phyloP scores from a whole-genome alignment of 1,284 basidiomycete species.

The Cerrena zonata region DNA sequence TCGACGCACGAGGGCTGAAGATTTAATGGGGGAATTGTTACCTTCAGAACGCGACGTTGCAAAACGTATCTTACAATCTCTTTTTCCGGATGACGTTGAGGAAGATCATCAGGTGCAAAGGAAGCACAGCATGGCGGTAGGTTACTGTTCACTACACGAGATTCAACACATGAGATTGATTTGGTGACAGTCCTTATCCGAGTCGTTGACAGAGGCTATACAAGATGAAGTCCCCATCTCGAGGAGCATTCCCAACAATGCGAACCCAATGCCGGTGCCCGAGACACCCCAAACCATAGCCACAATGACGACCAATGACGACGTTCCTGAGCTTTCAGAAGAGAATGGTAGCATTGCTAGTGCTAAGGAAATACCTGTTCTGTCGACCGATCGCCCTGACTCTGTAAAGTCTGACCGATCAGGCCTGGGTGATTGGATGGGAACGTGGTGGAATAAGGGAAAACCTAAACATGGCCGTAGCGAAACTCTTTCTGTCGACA shows the following conservation, averaged over 20 bases:
- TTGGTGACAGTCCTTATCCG: constrained; percentile 51
- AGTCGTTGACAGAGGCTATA: constrained; percentile 67
- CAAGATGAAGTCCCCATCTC: constrained; percentile 47
- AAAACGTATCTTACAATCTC: constrained; percentile 55
- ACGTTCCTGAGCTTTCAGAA: not conserved
- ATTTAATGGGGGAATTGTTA: constrained; percentile 50
- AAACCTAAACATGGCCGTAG: constrained; percentile 26
- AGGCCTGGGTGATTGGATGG: constrained; percentile 56
- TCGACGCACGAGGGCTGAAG: constrained; percentile 43
- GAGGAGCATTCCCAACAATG: constrained; percentile 28
- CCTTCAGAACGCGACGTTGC: constrained; percentile 61
- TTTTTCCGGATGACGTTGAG: constrained; percentile 64
- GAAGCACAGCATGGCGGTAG: constrained; percentile 52
- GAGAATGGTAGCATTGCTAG: not conserved
- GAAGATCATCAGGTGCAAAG: constrained; percentile 42
- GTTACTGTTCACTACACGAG: constrained; percentile 18
- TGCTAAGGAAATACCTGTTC: constrained; percentile 43
- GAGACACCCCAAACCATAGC: not conserved
- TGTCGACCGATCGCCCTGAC: constrained; percentile 30
- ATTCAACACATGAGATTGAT: constrained; percentile 8
- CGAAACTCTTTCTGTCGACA: constrained; percentile 12
- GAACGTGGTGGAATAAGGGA: constrained; percentile 51
- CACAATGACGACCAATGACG: not conserved
- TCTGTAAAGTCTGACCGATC: constrained; percentile 21
- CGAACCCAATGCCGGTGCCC: not conserved